These are phyloP conservation scores for Malassezia slooffiae DNA, from an alignment of 1,284 basidiomycete genomes.

Conservation along the genomic window DNA sequence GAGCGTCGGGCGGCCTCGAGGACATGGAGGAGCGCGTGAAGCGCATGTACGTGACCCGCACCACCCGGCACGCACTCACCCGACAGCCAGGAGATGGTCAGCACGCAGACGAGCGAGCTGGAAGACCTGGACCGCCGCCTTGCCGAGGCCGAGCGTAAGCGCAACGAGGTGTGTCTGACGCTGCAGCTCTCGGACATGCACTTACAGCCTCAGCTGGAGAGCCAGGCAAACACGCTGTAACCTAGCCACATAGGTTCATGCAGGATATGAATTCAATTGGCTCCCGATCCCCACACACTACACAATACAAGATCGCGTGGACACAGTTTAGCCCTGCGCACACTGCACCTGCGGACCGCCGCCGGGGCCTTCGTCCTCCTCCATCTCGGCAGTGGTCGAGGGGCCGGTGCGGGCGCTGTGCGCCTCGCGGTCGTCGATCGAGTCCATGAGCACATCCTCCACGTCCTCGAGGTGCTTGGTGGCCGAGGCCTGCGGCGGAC, in stretches of 20 bases:
- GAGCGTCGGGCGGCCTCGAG: slow-evolving; percentile 17
- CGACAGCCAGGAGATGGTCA: slow-evolving; percentile 23
- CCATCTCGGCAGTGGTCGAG: slow-evolving; percentile 58
- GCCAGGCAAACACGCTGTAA: too few species aligned
- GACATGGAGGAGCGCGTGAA: slow-evolving; percentile 27
- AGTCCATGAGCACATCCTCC: slow-evolving; percentile 77
- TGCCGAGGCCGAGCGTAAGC: slow-evolving; percentile 30
- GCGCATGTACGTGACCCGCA: slow-evolving; percentile 14
- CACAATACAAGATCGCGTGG: too few species aligned
- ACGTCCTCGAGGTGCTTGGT: slow-evolving; percentile 59
- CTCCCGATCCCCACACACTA: too few species aligned
- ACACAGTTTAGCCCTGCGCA: slow-evolving; percentile 31
- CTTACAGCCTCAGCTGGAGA: slow-evolving; percentile 26
- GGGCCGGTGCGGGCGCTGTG: slow-evolving; percentile 48
- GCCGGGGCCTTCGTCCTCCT: slow-evolving; percentile 56
- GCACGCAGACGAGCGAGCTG: slow-evolving; percentile 32
- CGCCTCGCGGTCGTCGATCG: slow-evolving; percentile 67
- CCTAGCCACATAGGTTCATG: too few species aligned
- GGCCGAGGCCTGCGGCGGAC: slow-evolving; percentile 57
- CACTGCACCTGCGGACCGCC: slow-evolving; percentile 41
- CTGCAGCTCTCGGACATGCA: too few species aligned
- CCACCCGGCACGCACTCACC: neutral
- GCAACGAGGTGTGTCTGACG: too few species aligned
- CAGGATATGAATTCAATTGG: too few species aligned
- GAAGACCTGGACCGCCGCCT: slow-evolving; percentile 33